phyloP scores from a whole-genome alignment of 176 grass and related monocot genomes.

The Pharus latifolius region DNA sequence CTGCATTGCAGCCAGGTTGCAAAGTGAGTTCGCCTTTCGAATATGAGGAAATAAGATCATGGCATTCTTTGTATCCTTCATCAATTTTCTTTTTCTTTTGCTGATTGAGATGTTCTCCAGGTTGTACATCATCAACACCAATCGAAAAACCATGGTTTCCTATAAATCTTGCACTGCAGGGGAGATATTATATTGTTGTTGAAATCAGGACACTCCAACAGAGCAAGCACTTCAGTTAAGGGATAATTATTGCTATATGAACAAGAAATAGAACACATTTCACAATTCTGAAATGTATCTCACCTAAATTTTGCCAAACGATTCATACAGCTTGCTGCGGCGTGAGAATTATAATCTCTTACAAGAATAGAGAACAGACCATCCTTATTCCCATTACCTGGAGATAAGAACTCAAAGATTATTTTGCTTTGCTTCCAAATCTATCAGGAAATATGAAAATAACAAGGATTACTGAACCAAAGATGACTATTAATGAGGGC shows the following conservation, averaged over 20 bases:
- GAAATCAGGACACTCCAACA: slow-evolving; percentile 22
- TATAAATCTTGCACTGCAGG: slow-evolving; percentile 91
- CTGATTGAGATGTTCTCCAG: slow-evolving; percentile 53
- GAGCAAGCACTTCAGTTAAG: background rate
- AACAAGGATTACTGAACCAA: background rate
- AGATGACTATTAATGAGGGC: background rate
- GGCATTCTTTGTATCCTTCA: slow-evolving; percentile 62
- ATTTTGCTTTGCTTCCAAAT: slow-evolving; percentile 22
- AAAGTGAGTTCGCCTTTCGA: slow-evolving; percentile 52
- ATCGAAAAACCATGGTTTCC: slow-evolving; percentile 98
- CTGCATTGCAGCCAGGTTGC: slow-evolving; percentile 60
- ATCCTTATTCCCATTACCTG: slow-evolving; percentile 92
- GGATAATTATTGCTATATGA: background rate
- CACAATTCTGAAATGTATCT: background rate
- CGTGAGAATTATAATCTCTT: slow-evolving; percentile 99
- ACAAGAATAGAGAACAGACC: slow-evolving; percentile 85
- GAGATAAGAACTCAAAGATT: slow-evolving; percentile 18
- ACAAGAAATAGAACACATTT: background rate
- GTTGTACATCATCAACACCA: slow-evolving; percentile 89
- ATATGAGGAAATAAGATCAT: slow-evolving; percentile 64
- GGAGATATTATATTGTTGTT: background rate
- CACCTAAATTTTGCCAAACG: slow-evolving; percentile 96
- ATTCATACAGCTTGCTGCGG: slow-evolving; percentile 98
- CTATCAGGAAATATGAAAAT: background rate
- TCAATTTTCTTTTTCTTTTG: slow-evolving; percentile 67